Percentiles rank a stretch among this genome's conserved stretches.
Evolutionary conservation across 192 early-diverging fungal species (phyloP).

Genomic region (Powellomyces hirtus): DNA sequence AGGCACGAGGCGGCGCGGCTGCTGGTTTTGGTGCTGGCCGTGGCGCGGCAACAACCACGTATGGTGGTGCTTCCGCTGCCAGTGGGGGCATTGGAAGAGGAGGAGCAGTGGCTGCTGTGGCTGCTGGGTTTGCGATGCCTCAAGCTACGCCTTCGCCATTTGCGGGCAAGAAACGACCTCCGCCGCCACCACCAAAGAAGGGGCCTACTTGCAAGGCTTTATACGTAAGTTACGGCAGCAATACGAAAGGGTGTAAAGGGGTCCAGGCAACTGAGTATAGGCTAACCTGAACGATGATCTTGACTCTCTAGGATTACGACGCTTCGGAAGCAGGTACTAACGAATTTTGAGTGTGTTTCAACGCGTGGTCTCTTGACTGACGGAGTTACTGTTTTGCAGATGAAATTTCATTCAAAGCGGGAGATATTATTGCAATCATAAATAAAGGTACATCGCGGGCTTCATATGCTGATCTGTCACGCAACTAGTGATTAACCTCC

Average conservation of each 20-base stretch:
- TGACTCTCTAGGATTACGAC: conserved; percentile 40
- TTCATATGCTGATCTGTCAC: not conserved
- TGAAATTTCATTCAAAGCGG: conserved; percentile 62
- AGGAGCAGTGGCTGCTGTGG: not conserved
- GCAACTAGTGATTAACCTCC: not conserved
- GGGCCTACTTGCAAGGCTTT: not conserved
- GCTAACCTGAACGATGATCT: not conserved
- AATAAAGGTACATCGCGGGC: conserved; percentile 26
- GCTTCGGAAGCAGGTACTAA: conserved; percentile 42
- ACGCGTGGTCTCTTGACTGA: conserved; percentile 5
- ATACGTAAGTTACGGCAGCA: conserved; percentile 3
- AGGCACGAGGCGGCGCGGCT: not conserved
- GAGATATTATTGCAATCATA: conserved; percentile 58
- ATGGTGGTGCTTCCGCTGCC: not conserved
- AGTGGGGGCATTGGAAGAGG: not conserved
- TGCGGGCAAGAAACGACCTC: conserved; percentile 47
- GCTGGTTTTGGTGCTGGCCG: not conserved
- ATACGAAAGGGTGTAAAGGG: not conserved
- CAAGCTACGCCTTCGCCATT: conserved; percentile 1
- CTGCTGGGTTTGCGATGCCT: not conserved
- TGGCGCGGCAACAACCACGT: conserved; percentile 12
- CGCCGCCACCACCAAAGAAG: conserved; percentile 54
- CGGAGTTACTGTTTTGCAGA: conserved; percentile 25
- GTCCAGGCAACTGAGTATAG: not conserved
- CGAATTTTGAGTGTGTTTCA: not conserved